These are phyloP conservation scores for Clarireedia hainanense DNA, from an alignment of 2,329 filamentous ascomycete genomes.

Conservation along the genomic window DNA sequence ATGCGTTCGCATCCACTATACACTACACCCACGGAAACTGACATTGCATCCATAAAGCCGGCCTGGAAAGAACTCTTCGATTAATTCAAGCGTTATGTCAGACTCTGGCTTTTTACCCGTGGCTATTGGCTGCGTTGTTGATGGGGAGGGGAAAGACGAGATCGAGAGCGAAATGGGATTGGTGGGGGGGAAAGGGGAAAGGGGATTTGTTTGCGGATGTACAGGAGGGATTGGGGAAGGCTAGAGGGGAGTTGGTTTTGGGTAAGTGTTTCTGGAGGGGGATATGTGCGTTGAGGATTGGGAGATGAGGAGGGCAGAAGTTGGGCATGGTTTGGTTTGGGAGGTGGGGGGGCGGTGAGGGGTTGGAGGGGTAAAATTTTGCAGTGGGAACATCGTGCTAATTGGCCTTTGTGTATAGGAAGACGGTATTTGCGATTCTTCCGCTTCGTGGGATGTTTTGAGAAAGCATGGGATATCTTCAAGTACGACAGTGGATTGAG, in stretches of 20 bases:
- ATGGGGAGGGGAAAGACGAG: constrained; percentile 22
- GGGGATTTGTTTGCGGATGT: constrained; percentile 8
- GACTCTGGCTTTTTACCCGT: constrained; percentile 39
- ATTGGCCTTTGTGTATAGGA: constrained; percentile 26
- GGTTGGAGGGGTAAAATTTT: not conserved
- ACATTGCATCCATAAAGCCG: constrained; percentile 35
- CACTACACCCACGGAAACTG: not conserved
- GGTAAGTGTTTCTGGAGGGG: constrained; percentile 27
- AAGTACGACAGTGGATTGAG: constrained; percentile 24
- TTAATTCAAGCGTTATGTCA: constrained; percentile 45
- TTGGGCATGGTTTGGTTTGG: not conserved
- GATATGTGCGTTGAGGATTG: not conserved
- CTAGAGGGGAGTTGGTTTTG: constrained; percentile 35
- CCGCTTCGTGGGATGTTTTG: constrained; percentile 56
- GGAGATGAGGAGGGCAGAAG: not conserved
- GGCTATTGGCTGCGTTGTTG: not conserved
- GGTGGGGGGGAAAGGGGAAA: not conserved
- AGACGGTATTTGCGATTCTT: constrained; percentile 62
- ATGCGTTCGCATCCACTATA: not conserved
- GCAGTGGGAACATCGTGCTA: not conserved
- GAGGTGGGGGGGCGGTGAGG: not conserved
- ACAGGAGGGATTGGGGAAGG: constrained; percentile 31
- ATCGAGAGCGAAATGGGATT: constrained; percentile 23
- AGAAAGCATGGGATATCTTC: constrained; percentile 40
- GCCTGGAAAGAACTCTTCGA: constrained; percentile 53